These are phyloP conservation scores for Penicillium bialowiezense DNA, from an alignment of 495 filamentous ascomycete species.

Conservation along the genomic window DNA sequence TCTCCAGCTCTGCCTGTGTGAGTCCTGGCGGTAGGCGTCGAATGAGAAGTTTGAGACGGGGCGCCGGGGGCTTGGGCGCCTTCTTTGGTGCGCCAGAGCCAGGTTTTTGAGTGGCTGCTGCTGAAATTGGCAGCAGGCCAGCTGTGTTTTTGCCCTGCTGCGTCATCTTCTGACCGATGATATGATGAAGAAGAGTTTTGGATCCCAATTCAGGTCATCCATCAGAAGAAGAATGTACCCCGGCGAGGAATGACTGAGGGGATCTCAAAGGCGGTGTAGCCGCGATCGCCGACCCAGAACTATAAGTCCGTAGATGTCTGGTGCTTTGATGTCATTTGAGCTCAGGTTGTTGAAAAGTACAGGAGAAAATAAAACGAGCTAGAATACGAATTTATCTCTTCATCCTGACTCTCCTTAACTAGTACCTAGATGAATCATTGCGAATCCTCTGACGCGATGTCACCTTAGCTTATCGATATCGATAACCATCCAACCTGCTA, in stretches of 20 bases:
- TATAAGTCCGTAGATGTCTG: too few relatives aligned
- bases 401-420: too few relatives aligned
- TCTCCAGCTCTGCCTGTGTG: constrained; percentile 74
- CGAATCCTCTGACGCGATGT: too few relatives aligned
- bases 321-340: too few relatives aligned
- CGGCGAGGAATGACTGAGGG: background rate
- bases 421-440: too few relatives aligned
- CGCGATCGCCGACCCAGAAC: too few relatives aligned
- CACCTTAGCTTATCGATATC: too few relatives aligned
- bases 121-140: constrained; percentile 60
- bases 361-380: too few relatives aligned
- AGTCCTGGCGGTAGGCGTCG: constrained; percentile 83
- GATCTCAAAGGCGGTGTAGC: constrained; percentile 1
- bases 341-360: too few relatives aligned
- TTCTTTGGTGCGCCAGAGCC: constrained; percentile 41
- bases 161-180: constrained; percentile 20
- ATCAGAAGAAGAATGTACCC: background rate
- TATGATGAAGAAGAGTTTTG: background rate
- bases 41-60: constrained; percentile 80
- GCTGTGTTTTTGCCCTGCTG: constrained; percentile 43
- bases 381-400: too few relatives aligned
- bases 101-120: constrained; percentile 56
- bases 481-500: too few relatives aligned
- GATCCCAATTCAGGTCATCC: background rate
- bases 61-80: constrained; percentile 54